Evolutionary conservation across 1,139 yeast species (phyloP).

Genomic region (Saccharomyces hybrid): DNA sequence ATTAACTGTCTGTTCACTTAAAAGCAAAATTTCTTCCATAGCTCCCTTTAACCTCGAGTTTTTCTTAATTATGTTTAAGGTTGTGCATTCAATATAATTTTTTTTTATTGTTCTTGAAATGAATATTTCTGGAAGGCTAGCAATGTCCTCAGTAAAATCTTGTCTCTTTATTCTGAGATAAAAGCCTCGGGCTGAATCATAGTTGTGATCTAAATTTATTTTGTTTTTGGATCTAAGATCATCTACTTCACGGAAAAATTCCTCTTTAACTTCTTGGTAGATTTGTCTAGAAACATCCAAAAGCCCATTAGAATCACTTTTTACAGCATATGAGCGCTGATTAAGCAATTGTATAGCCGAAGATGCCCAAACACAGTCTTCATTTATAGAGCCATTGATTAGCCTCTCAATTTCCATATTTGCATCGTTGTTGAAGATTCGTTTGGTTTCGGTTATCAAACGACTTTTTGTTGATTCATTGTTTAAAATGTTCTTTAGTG

Average conservation of each 20-base stretch:
- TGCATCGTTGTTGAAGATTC: slow-evolving; percentile 28
- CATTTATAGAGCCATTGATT: slow-evolving; percentile 34
- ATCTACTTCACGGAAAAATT: slow-evolving; percentile 30
- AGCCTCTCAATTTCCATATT: slow-evolving; percentile 20
- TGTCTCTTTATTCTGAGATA: slow-evolving; percentile 29
- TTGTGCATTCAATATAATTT: slow-evolving; percentile 36
- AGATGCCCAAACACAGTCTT: slow-evolving; percentile 39
- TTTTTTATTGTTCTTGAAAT: slow-evolving; percentile 33
- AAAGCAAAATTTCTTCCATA: slow-evolving; percentile 35
- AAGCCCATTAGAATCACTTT: slow-evolving; percentile 40
- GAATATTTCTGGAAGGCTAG: slow-evolving; percentile 31
- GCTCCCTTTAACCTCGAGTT: slow-evolving; percentile 38
- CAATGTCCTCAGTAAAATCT: slow-evolving; percentile 7
- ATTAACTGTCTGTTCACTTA: slow-evolving; percentile 37
- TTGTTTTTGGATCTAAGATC: slow-evolving; percentile 21
- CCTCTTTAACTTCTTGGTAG: slow-evolving; percentile 35
- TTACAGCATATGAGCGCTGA: slow-evolving; percentile 41
- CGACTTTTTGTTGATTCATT: slow-evolving; percentile 10
- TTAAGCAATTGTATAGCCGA: slow-evolving; percentile 37
- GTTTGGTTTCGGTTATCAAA: slow-evolving; percentile 29
- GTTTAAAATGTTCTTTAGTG: slow-evolving; percentile 13
- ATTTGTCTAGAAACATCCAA: slow-evolving; percentile 40
- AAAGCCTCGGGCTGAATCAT: slow-evolving; percentile 37
- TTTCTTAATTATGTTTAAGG: slow-evolving; percentile 37
- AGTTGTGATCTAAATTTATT: slow-evolving; percentile 31